phyloP scores from a whole-genome alignment of 108 stramenopile genomes.

The Skeletonema costatum region DNA sequence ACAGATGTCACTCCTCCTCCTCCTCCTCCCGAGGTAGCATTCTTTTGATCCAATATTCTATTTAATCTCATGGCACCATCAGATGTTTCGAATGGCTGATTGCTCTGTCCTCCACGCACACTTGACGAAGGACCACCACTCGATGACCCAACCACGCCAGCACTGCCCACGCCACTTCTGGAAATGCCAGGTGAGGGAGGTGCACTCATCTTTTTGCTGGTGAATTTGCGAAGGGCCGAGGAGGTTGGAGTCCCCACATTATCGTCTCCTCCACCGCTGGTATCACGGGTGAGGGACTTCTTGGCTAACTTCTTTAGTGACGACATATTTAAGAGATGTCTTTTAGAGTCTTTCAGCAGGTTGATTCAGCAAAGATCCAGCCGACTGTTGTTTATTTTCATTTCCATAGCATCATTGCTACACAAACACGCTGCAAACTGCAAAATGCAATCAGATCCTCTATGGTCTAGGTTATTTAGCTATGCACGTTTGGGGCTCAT shows the following conservation, averaged over 20 bases:
- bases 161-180: neutral
- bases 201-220: neutral
- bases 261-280: neutral
- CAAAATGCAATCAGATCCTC: too few relatives aligned
- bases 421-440: too few relatives aligned
- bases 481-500: too few relatives aligned
- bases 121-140: neutral
- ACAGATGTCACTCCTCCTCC: neutral
- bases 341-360: neutral
- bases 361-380: too few relatives aligned
- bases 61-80: conserved; percentile 74
- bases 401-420: too few relatives aligned
- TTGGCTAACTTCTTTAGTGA: neutral
- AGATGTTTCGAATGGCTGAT: conserved; percentile 45
- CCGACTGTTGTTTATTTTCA: too few relatives aligned
- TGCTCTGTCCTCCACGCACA: neutral
- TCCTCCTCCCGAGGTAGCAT: conserved; percentile 4
- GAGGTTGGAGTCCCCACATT: neutral
- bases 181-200: neutral
- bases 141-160: neutral
- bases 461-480: too few relatives aligned
- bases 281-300: neutral
- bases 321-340: neutral
- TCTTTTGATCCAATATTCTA: conserved; percentile 55
- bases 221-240: neutral